Evolutionary conservation across 345 rosid genomes (phyloP), one percentile per base, ranked within the genome.

Genomic region (Hypericum androsaemum): DNA sequence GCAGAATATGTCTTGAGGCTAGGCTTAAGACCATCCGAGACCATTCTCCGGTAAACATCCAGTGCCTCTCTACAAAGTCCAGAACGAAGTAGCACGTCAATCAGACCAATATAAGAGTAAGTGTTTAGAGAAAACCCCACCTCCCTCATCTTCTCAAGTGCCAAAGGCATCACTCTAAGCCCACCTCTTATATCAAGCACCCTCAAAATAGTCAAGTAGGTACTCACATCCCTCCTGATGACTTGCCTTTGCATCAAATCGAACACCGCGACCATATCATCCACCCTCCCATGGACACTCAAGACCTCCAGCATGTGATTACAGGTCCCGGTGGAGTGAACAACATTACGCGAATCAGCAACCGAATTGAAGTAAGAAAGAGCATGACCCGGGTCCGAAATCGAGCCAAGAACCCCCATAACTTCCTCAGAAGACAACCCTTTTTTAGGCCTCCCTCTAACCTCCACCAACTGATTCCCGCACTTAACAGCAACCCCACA

Each of bases 1-100:
- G 96, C 82, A 0, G 95, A 90, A 61, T 84, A 90, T 47, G 98
- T 84, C 82, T 90, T 89, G 68, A 90, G 65, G 59, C 95, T 87
- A 56, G 95, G 98, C 74, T 77, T 90, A 56, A 82, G 72, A 66
- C 87, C 94, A 60, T 87, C 86, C 2, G 78, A 82, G 12, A 84
- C 51, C 95, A 84, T 83, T 65, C 78, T 77, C 61, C 72, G 75
- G 47, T 87, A 82, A 46, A 78, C 78, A 56, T 64, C 74, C 68
- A 90, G 65, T 39, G 89, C 92, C 70, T 87, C 88, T 58, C 62
- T 63, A 11, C 66, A 76, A 39, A 76, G 74, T 16, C 82, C 83
- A 59, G 88, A 71, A 58, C 74, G 81, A 47, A 84, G 85, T 59
- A 90, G 56, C 64, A 84, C 62, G 71, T 84, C 73, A 43, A 90